phyloP scores from a whole-genome alignment of 306 rosid species.

The Adenanthera pavonina region DNA sequence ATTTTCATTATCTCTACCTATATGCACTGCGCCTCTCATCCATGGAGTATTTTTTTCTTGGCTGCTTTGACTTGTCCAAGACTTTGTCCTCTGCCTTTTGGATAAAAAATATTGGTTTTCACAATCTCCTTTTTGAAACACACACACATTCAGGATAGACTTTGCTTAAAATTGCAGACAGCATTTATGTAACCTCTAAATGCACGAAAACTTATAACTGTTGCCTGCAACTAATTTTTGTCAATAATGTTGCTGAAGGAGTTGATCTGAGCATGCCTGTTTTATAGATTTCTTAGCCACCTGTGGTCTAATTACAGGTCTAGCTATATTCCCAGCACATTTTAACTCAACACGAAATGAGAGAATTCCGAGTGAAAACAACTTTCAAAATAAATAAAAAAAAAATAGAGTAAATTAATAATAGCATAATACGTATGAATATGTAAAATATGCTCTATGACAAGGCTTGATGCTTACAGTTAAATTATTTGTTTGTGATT shows the following conservation, averaged over 20 bases:
- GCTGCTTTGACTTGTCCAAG: conserved; percentile 40
- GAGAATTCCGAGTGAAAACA: not conserved
- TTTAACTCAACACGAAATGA: conserved; percentile 3
- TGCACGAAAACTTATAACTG: conserved; percentile 25
- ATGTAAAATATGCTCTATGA: not conserved
- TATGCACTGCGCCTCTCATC: not conserved
- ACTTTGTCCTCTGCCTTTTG: conserved; percentile 6
- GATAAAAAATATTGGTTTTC: not conserved
- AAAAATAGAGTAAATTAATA: not conserved
- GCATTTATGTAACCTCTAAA: conserved; percentile 3
- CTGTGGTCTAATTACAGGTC: not conserved
- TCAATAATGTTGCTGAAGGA: not conserved
- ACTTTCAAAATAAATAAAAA: not conserved
- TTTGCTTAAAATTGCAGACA: conserved; percentile 30
- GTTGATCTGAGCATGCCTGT: not conserved
- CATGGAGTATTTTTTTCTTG: not conserved
- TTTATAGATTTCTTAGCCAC: not conserved
- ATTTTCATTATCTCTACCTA: conserved; percentile 26
- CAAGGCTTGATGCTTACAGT: not conserved
- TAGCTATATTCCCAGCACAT: not conserved
- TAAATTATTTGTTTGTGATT: not conserved
- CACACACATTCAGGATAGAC: not conserved
- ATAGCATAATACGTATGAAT: not conserved
- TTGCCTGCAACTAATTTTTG: not conserved
- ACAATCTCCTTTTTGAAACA: not conserved